phyloP scores from a whole-genome alignment of 345 rosid genomes.

The Euclidium syriacum region DNA sequence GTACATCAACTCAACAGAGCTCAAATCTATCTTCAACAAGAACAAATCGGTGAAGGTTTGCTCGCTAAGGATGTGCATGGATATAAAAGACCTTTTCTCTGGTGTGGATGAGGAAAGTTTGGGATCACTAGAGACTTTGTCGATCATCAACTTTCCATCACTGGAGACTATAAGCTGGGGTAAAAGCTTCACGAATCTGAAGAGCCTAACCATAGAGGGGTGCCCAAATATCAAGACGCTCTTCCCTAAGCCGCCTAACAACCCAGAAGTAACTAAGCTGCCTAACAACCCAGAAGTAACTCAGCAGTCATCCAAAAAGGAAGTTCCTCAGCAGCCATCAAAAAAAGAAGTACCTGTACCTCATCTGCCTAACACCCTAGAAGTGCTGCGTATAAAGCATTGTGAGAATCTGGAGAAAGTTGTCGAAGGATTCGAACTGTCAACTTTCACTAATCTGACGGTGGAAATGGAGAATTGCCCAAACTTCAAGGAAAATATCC shows the following conservation, averaged over 20 bases:
- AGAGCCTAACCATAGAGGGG: constrained; percentile 36
- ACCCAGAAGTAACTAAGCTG: constrained; percentile 6
- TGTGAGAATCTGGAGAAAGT: constrained; percentile 41
- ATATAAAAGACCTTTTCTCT: constrained; percentile 26
- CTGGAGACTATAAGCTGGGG: constrained; percentile 23
- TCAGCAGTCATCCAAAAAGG: too few relatives aligned
- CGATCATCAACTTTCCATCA: constrained; percentile 33
- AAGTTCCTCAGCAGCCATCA: too few relatives aligned
- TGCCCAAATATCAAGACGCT: constrained; percentile 38
- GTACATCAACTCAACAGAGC: constrained; percentile 15
- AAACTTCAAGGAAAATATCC: neutral
- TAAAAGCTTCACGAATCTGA: constrained; percentile 31
- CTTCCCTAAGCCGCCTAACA: constrained; percentile 23
- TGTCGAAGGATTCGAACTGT: constrained; percentile 4
- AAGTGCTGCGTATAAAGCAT: constrained; percentile 32
- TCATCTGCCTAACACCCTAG: constrained; percentile 31
- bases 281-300: constrained; percentile 33
- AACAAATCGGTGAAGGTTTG: constrained; percentile 25
- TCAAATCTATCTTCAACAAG: constrained; percentile 30
- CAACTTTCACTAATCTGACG: constrained; percentile 16
- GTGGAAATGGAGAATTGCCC: neutral
- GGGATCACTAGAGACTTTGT: constrained; percentile 35
- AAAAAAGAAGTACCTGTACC: too few relatives aligned
- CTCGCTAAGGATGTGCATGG: constrained; percentile 36
- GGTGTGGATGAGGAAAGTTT: constrained; percentile 22